Conservation (phyloP, 352 stramenopile genomes). For the Globisporangium polare region DNA sequence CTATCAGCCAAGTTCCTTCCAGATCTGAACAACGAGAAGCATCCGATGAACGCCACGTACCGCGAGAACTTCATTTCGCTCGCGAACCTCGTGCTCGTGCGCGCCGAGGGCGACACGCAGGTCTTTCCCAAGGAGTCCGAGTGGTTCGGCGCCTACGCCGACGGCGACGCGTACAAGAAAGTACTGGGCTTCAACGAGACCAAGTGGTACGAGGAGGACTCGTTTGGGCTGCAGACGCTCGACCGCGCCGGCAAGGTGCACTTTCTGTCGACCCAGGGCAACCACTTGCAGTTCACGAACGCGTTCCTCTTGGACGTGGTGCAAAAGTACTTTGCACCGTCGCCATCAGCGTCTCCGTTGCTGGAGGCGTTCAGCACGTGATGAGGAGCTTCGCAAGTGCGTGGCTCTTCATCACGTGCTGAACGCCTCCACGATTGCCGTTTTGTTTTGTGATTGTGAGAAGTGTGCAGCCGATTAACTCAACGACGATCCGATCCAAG, state of each 20-base stretch:
- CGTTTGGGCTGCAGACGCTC: constrained; percentile 89
- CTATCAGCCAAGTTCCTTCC: constrained; percentile 64
- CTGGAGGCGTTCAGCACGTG: background rate
- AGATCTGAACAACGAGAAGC: constrained; percentile 91
- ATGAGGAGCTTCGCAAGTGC: background rate
- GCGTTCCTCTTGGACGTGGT: constrained; percentile 83
- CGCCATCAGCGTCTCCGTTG: background rate
- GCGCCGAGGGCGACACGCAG: constrained; percentile 88
- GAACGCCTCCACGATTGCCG: background rate
- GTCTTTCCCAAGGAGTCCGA: constrained; percentile 86
- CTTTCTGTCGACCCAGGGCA: constrained; percentile 85
- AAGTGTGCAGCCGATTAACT: background rate
- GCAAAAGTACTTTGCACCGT: constrained; percentile 64
- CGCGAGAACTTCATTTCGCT: constrained; percentile 87
- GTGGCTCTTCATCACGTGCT: too few relatives aligned
- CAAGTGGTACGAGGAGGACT: constrained; percentile 89
- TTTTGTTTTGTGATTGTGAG: background rate
- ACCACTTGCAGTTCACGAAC: constrained; percentile 90
- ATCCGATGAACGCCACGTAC: constrained; percentile 67
- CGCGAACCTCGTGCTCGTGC: constrained; percentile 86
- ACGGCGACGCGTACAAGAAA: constrained; percentile 58
- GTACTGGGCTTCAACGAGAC: constrained; percentile 91
- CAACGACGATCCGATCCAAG: background rate
- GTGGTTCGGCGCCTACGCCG: constrained; percentile 84
- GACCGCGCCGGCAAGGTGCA: constrained; percentile 85